These are phyloP conservation scores for Elongisporangium anandrum DNA, from an alignment of 352 stramenopile genomes.

Conservation along the genomic window DNA sequence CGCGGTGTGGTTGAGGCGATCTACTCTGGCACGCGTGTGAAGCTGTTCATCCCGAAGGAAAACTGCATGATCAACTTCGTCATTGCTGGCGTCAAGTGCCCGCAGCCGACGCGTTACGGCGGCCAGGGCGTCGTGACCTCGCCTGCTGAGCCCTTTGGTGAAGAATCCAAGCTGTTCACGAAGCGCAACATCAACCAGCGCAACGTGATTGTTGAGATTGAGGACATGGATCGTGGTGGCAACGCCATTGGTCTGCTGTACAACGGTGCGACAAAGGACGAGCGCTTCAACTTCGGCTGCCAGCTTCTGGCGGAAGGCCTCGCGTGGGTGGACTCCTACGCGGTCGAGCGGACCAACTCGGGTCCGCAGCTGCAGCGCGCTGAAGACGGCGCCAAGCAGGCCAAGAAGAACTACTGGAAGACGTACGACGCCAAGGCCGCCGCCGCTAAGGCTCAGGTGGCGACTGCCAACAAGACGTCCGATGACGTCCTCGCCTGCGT, in stretches of 20 bases:
- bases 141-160: conserved; percentile 83
- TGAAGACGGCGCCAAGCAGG: conserved; percentile 86
- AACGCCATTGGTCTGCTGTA: conserved; percentile 89
- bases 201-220: conserved; percentile 88
- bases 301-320: conserved; percentile 92
- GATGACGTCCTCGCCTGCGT: conserved; percentile 70
- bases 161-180: conserved; percentile 87
- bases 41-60: conserved; percentile 95
- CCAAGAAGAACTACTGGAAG: conserved; percentile 95
- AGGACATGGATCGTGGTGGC: conserved; percentile 92
- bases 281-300: conserved; percentile 86
- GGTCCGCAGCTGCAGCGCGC: conserved; percentile 64
- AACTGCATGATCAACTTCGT: conserved; percentile 97
- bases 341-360: conserved; percentile 89
- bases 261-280: conserved; percentile 49
- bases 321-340: conserved; percentile 91
- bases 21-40: conserved; percentile 94
- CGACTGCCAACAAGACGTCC: conserved; percentile 37
- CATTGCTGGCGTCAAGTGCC: conserved; percentile 86
- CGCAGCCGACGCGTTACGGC: conserved; percentile 79
- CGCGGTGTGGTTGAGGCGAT: conserved; percentile 94
- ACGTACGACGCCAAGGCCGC: conserved; percentile 68
- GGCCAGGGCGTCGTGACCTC: conserved; percentile 87
- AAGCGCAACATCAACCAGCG: conserved; percentile 89
- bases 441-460: conserved; percentile 36